Evolutionary conservation across 1,284 basidiomycete genomes (phyloP), one percentile per base, ranked within the genome.

Genomic region (Albatrellus sp.): DNA sequence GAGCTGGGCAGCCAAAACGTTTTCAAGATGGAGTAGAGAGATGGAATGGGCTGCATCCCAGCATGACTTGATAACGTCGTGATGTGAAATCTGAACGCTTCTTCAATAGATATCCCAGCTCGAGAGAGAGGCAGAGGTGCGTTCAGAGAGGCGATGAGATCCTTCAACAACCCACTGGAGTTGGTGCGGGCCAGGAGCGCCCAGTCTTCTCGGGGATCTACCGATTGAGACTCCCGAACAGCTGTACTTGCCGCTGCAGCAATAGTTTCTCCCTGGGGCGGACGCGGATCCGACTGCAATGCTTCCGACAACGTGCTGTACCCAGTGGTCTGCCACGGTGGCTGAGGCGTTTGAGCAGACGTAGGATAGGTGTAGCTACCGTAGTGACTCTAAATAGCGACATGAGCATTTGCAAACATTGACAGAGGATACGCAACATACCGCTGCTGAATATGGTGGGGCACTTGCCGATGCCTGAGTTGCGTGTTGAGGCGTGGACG

Each of bases 1-100:
- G 80, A 83, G 0, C 73, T 75, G 0, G 82, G 82, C 10, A 86
- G 65, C 82, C 83, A 86, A 52, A 86, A 86, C 0, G 83, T 84
- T 57, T 80, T 81, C 36, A 85, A 64, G 47, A 80, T 71, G 3
- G 75, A 79, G 56, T 86, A 86, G 0, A 83, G 60, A 0, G 74
- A 72, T 0, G 81, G 81, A 37, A 80, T 77, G 12, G 70, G 58
- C 42, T 72, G 70, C n/a, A 63, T 55, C 52, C 45, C 43, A 66
- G 55, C 51, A 61, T 52, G 16, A 2, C 70, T 64, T 0, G 73
- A 65, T 2, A 84, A 65, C 0, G 79, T 80, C 42, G 65, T 69
- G 12, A 85, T 68, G 50, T 84, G 81, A 1, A 74, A 74, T 55
- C 75, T 77, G 66, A 83, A 85, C 0, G 80, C 78, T 35, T 84